Base-by-base conservation (phyloP, 75 land plant genomes). In the Sequoia sempervirens region DNA sequence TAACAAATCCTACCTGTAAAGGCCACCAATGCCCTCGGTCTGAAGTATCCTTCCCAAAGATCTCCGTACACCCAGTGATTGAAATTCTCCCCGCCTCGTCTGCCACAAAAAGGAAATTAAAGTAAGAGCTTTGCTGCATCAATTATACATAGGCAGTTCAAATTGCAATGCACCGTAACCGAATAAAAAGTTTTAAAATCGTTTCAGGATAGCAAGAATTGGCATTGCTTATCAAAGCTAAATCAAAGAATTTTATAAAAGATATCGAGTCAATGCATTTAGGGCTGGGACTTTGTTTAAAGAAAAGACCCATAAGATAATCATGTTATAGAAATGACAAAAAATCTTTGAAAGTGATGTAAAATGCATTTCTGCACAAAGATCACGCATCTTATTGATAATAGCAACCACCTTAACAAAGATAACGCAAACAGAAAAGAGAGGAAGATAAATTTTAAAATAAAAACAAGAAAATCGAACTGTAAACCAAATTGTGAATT, bases 1-100 rank as follows among this genome's bases (percentile, higher is more conserved):
- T 32, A 75, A 32, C 2, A 46, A 30, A 70, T 50, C 83, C 54
- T 61, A 96, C 99, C 91, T 95, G 88, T 95, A 96, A 66, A 96
- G 89, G 73, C 99, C 99, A 10, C 86, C 80, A 18, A 88, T n/a
- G 20, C 99, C 99, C 88, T 96, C 99, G 34, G 95, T 95, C 68
- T 87, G 90, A 64, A 88, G 75, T 86, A 96, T 95, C 89, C 89
- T 92, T 56, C 66, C 82, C 47, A 95, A 88, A 13, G 99, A 95
- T 70, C 94, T 89, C 76, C 78, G 66, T 56, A 96, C 80, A 30
- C 99, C 99, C 82, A 90, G 78, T 68, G 90, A 83, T 9, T 91
- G 91, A 85, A 92, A 93, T 80, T 91, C 95, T 66, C 87, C 88
- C 82, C 87, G 90, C 90, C 97, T 91, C 26, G 97, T 96, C 99